A percentile compares a stretch with the other conserved stretches of the same genome.
Evolutionary conservation across 1,284 basidiomycete genomes (phyloP).

Genomic region (Ustilago lituana): DNA sequence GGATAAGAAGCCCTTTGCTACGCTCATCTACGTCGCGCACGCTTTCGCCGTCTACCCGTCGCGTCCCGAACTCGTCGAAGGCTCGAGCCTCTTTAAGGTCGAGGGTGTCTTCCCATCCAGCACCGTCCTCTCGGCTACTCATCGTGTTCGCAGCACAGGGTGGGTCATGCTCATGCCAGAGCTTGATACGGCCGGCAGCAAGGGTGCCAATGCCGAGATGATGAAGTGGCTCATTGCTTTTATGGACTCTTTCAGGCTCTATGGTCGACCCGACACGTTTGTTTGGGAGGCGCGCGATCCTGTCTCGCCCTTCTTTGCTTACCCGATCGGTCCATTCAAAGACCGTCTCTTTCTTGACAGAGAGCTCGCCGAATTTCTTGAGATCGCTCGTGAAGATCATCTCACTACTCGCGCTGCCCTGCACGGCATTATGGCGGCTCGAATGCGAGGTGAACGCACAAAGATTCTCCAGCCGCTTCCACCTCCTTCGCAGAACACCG

Average conservation of each 20-base stretch:
- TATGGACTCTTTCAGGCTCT: slow-evolving; percentile 67
- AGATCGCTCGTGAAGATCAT: slow-evolving; percentile 77
- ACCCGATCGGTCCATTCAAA: slow-evolving; percentile 68
- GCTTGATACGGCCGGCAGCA: slow-evolving; percentile 76
- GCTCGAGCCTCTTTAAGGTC: slow-evolving; percentile 65
- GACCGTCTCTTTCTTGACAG: slow-evolving; percentile 85
- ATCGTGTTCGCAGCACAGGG: slow-evolving; percentile 68
- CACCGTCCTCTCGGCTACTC: slow-evolving; percentile 72
- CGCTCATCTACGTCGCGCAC: slow-evolving; percentile 58
- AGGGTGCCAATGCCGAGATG: slow-evolving; percentile 76
- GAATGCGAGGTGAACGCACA: slow-evolving; percentile 65
- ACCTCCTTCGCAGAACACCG: slow-evolving; percentile 35
- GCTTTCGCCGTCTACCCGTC: slow-evolving; percentile 66
- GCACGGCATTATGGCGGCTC: slow-evolving; percentile 64
- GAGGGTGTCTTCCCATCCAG: slow-evolving; percentile 61
- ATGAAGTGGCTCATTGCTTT: slow-evolving; percentile 86
- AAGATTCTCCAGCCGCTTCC: slow-evolving; percentile 63
- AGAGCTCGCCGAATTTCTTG: slow-evolving; percentile 80
- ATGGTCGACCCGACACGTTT: slow-evolving; percentile 59
- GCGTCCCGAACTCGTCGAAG: slow-evolving; percentile 64
- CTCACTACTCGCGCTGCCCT: slow-evolving; percentile 55
- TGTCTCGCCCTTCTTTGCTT: slow-evolving; percentile 70
- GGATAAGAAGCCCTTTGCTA: slow-evolving; percentile 63
- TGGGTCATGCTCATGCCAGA: slow-evolving; percentile 69
- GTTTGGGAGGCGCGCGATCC: slow-evolving; percentile 64